Evolutionary conservation across 2,329 filamentous ascomycete species (phyloP).

Genomic region (Phyllosticta citriasiana): DNA sequence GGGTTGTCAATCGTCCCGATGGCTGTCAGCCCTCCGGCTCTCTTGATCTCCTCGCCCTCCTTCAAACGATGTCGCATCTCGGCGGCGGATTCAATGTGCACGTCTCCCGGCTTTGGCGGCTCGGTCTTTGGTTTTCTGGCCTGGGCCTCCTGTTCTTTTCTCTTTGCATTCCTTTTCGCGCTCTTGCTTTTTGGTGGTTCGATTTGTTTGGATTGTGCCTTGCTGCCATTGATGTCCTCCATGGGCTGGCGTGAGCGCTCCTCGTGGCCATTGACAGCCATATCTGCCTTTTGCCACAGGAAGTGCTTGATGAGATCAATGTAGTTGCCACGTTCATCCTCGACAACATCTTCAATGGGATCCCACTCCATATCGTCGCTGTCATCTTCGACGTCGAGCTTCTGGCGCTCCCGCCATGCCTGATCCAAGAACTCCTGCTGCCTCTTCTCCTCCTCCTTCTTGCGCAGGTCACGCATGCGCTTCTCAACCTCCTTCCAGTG

Average conservation of each 20-base stretch:
- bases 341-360: slow-evolving; percentile 38
- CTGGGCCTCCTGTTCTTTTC: slow-evolving; percentile 18
- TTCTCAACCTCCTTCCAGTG: slow-evolving; percentile 36
- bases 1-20: slow-evolving; percentile 24
- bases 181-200: slow-evolving; percentile 12
- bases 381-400: slow-evolving; percentile 16
- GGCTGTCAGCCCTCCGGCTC: slow-evolving; percentile 24
- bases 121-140: slow-evolving; percentile 11
- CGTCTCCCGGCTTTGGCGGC: slow-evolving; percentile 23
- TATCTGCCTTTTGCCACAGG: slow-evolving; percentile 28
- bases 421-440: slow-evolving; percentile 37
- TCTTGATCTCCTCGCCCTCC: slow-evolving; percentile 29
- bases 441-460: slow-evolving; percentile 33
- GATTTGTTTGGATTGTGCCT: not conserved
- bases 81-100: slow-evolving; percentile 34
- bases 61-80: slow-evolving; percentile 32
- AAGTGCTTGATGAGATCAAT: slow-evolving; percentile 38
- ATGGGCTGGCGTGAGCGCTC: slow-evolving; percentile 16
- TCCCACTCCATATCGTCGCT: slow-evolving; percentile 36
- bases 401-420: slow-evolving; percentile 32
- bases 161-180: slow-evolving; percentile 26
- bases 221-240: not conserved
- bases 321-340: slow-evolving; percentile 36
- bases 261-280: slow-evolving; percentile 3
- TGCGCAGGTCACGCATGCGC: slow-evolving; percentile 29